Conservation (phyloP, 768 basidiomycete species). For the Mrakia blollopis region DNA sequence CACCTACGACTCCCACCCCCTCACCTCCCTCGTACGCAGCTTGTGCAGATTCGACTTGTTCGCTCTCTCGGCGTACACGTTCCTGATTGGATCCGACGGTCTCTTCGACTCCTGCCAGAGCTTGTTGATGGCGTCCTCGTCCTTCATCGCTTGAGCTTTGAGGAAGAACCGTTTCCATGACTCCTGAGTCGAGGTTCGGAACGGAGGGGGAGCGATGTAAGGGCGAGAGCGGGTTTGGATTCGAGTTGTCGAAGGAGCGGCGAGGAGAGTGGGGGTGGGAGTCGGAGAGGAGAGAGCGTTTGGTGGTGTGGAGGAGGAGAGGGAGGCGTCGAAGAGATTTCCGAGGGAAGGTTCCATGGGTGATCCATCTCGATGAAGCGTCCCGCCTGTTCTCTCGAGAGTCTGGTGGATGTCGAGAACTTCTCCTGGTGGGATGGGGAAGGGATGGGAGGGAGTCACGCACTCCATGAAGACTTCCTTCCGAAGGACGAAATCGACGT, state of each 20-base stretch:
- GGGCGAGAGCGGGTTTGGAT: background rate
- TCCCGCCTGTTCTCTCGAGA: conserved; percentile 59
- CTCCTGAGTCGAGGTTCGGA: background rate
- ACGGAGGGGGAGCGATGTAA: background rate
- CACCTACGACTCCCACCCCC: no score
- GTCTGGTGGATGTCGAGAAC: conserved; percentile 65
- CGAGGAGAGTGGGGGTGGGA: background rate
- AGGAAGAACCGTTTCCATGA: conserved; percentile 26
- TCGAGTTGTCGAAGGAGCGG: background rate
- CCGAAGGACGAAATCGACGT: conserved; percentile 80
- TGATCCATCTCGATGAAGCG: conserved; percentile 20
- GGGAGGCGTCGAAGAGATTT: background rate
- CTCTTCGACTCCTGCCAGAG: conserved; percentile 4
- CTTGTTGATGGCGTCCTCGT: background rate
- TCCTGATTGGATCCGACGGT: conserved; percentile 20
- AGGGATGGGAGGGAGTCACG: conserved; percentile 84
- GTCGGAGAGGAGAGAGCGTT: background rate
- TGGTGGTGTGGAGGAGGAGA: background rate
- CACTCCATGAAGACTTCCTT: conserved; percentile 97
- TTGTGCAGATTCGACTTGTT: no score
- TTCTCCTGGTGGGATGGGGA: conserved; percentile 79
- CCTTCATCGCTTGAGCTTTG: conserved; percentile 18
- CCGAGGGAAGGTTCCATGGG: background rate
- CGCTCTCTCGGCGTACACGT: background rate
- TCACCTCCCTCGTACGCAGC: no score